These are phyloP conservation scores for Arabis hirsuta DNA, from an alignment of 345 rosid genomes.

Conservation along the genomic window DNA sequence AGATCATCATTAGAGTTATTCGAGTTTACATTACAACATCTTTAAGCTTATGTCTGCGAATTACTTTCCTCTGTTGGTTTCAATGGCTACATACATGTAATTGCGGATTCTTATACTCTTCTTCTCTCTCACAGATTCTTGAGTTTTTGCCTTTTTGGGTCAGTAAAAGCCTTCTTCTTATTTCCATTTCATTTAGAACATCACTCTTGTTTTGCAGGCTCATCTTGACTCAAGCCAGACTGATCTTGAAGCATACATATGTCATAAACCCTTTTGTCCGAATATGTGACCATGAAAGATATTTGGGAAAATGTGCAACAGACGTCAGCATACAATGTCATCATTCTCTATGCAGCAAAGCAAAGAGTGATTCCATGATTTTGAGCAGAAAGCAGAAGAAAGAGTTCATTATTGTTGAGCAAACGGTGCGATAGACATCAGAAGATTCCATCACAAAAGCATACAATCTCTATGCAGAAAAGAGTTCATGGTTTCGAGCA, in stretches of 20 bases:
- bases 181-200: not conserved
- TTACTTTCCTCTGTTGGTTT: too few species aligned
- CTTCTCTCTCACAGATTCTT: not conserved
- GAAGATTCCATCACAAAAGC: slow-evolving; percentile 9
- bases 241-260: not conserved
- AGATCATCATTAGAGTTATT: not conserved
- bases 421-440: not conserved
- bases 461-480: not conserved
- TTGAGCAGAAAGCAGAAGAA: slow-evolving; percentile 3
- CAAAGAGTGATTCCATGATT: not conserved
- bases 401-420: not conserved
- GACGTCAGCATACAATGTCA: not conserved
- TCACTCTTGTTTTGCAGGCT: not conserved
- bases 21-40: not conserved
- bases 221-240: not conserved
- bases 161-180: not conserved
- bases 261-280: not conserved
- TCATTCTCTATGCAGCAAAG: not conserved
- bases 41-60: too few species aligned
- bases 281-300: not conserved
- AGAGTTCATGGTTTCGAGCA: not conserved
- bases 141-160: not conserved
- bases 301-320: not conserved
- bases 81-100: too few species aligned
- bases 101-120: not conserved